Percentiles rank a stretch among this genome's conserved stretches.
These are phyloP conservation scores for Fusarium avenaceum DNA, from an alignment of 2,329 filamentous ascomycete genomes.

Conservation along the genomic window DNA sequence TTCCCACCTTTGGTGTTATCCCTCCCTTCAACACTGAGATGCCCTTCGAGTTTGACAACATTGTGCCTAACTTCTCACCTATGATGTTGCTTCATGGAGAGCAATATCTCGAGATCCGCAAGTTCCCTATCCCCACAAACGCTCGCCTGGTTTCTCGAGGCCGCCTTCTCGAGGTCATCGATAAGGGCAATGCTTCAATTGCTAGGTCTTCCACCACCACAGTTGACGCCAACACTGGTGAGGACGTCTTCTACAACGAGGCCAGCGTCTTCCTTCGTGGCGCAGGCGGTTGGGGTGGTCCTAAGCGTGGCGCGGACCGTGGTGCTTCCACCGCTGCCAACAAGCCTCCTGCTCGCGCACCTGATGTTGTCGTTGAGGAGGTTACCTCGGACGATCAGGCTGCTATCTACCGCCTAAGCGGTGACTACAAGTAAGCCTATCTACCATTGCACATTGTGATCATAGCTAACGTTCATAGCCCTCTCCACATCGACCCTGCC, in stretches of 20 bases:
- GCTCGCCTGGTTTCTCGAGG: slow-evolving; percentile 81
- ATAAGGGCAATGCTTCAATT: slow-evolving; percentile 92
- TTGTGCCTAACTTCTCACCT: slow-evolving; percentile 95
- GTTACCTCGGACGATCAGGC: slow-evolving; percentile 92
- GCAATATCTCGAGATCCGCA: slow-evolving; percentile 95
- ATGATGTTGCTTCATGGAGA: slow-evolving; percentile 99
- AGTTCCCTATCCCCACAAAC: slow-evolving; percentile 90
- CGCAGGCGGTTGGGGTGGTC: slow-evolving; percentile 89
- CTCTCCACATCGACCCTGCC: slow-evolving; percentile 92
- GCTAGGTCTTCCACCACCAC: slow-evolving; percentile 86
- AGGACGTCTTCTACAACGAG: slow-evolving; percentile 98
- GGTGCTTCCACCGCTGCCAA: slow-evolving; percentile 85
- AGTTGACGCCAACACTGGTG: slow-evolving; percentile 84
- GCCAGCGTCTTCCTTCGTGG: slow-evolving; percentile 92
- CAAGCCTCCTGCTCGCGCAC: slow-evolving; percentile 79
- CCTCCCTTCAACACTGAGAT: slow-evolving; percentile 89
- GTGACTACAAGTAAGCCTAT: slow-evolving; percentile 81
- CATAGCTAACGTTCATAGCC: slow-evolving; percentile 58
- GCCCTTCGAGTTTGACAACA: slow-evolving; percentile 82
- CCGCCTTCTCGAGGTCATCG: slow-evolving; percentile 91
- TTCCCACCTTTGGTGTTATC: slow-evolving; percentile 96
- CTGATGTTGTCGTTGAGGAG: slow-evolving; percentile 87
- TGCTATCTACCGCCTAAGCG: slow-evolving; percentile 90
- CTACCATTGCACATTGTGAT: not conserved
- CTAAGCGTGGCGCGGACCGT: slow-evolving; percentile 80